Evolutionary conservation across 352 stramenopile genomes (phyloP).

Genomic region (Peronospora farinosa): DNA sequence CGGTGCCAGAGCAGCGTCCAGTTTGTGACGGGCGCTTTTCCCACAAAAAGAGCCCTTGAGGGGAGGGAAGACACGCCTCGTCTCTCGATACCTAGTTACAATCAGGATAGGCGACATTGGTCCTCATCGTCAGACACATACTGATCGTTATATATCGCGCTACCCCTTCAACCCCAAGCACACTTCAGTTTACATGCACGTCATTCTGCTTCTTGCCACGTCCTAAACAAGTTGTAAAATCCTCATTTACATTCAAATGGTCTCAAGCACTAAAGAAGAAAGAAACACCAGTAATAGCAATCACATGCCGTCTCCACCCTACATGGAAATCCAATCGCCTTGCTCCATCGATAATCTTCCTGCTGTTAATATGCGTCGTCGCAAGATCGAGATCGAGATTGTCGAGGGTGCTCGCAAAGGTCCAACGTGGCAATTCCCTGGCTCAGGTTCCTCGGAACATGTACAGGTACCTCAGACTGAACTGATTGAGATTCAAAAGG

Average conservation of each 20-base stretch:
- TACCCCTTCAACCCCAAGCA: too few species aligned
- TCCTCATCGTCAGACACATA: not conserved
- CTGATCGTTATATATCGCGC: too few species aligned
- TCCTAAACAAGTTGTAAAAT: not conserved
- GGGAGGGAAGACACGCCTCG: slow-evolving; percentile 3
- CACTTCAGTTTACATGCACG: slow-evolving; percentile 8
- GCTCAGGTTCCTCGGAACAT: slow-evolving; percentile 30
- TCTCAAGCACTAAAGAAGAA: slow-evolving; percentile 9
- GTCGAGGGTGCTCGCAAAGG: slow-evolving; percentile 22
- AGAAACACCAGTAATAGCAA: slow-evolving; percentile 12
- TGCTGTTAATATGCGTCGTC: slow-evolving; percentile 28
- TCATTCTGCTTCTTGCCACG: slow-evolving; percentile 9
- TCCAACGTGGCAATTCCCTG: slow-evolving; percentile 39
- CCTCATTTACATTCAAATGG: not conserved
- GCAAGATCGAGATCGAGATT: slow-evolving; percentile 48
- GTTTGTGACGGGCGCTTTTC: not conserved
- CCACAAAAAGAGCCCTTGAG: too few species aligned
- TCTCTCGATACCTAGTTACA: not conserved
- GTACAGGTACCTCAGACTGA: slow-evolving; percentile 30
- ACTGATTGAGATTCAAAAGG: slow-evolving; percentile 30
- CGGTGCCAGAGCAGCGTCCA: not conserved
- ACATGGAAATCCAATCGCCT: slow-evolving; percentile 25
- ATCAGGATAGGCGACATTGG: slow-evolving; percentile 6
- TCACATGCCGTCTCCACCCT: slow-evolving; percentile 15
- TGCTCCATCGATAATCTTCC: slow-evolving; percentile 14